These are phyloP conservation scores for Pyrenopolyporus hunteri DNA, from an alignment of 495 filamentous ascomycete genomes.

Conservation along the genomic window DNA sequence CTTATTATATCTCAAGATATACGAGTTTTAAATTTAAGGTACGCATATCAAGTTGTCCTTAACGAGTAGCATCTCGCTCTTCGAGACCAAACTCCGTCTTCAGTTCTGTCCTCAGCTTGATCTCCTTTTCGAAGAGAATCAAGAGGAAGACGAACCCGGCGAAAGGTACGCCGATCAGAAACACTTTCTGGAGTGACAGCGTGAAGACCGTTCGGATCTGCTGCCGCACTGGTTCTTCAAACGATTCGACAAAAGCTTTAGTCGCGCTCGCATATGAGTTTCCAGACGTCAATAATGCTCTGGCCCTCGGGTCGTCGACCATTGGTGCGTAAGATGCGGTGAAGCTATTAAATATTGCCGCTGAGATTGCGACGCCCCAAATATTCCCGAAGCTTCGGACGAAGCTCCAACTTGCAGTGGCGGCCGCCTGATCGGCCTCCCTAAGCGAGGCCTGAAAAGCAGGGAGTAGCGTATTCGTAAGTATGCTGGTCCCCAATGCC, in stretches of 20 bases:
- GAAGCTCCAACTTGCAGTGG: constrained; percentile 54
- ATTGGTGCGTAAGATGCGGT: constrained; percentile 26
- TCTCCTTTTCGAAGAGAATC: constrained; percentile 37
- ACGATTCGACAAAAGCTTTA: constrained; percentile 35
- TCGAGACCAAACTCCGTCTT: constrained; percentile 43
- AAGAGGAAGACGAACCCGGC: constrained; percentile 37
- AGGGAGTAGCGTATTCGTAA: constrained; percentile 44
- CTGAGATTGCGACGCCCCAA: constrained; percentile 59
- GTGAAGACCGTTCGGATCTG: constrained; percentile 39
- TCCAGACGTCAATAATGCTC: constrained; percentile 25
- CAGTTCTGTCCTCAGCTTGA: constrained; percentile 38
- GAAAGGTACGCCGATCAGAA: constrained; percentile 41
- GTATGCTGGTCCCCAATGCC: constrained; percentile 43
- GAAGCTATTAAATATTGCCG: constrained; percentile 57
- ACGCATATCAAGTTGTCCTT: not conserved
- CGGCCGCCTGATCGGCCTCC: constrained; percentile 48
- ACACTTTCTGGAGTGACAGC: constrained; percentile 36
- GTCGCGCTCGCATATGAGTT: constrained; percentile 41
- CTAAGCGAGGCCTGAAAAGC: constrained; percentile 47
- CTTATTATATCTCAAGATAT: no score
- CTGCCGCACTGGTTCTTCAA: constrained; percentile 23
- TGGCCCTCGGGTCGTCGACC: constrained; percentile 37
- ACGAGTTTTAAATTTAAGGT: no score
- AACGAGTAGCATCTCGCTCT: constrained; percentile 7
- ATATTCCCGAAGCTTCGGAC: constrained; percentile 55